Conservation (phyloP, 495 filamentous ascomycete species). For the Pyrenula massariospora region DNA sequence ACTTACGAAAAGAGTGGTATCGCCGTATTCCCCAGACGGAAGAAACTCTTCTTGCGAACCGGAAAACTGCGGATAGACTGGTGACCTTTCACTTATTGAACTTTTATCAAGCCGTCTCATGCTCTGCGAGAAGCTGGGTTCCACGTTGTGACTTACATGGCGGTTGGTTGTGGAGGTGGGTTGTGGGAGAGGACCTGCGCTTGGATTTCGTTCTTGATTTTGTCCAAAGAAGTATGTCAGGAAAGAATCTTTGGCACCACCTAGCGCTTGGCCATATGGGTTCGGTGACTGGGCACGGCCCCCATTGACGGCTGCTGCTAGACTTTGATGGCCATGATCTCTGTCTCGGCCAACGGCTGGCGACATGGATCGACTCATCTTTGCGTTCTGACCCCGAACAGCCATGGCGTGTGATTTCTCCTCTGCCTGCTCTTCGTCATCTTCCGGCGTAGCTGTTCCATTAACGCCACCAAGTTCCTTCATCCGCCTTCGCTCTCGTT, state of each 20-base stretch:
- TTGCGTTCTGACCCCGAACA: slow-evolving; percentile 46
- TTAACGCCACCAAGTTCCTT: slow-evolving; percentile 72
- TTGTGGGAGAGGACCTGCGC: slow-evolving; percentile 18
- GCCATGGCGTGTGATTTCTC: slow-evolving; percentile 39
- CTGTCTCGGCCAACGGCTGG: slow-evolving; percentile 57
- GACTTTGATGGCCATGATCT: slow-evolving; percentile 36
- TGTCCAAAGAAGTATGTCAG: slow-evolving; percentile 98
- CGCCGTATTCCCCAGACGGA: slow-evolving; percentile 28
- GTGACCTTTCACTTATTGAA: slow-evolving; percentile 18
- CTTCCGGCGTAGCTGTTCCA: slow-evolving; percentile 54
- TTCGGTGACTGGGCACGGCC: slow-evolving; percentile 49
- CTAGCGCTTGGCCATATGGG: slow-evolving; percentile 39
- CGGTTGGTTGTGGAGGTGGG: slow-evolving; percentile 33
- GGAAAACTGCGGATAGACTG: slow-evolving; percentile 14
- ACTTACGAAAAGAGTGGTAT: slow-evolving; percentile 50
- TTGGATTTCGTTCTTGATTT: slow-evolving; percentile 49
- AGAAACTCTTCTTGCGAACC: slow-evolving; percentile 25
- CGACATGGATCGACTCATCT: slow-evolving; percentile 64
- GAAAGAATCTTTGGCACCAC: slow-evolving; percentile 69
- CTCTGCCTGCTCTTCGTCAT: slow-evolving; percentile 55
- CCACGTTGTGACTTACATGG: slow-evolving; percentile 60
- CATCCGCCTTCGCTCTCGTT: slow-evolving; percentile 66
- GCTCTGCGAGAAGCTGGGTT: slow-evolving; percentile 74
- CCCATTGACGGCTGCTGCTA: slow-evolving; percentile 58
- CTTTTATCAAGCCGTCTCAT: slow-evolving; percentile 64